phyloP scores from a whole-genome alignment of 306 rosid species.

The Macrotyloma uniflorum region DNA sequence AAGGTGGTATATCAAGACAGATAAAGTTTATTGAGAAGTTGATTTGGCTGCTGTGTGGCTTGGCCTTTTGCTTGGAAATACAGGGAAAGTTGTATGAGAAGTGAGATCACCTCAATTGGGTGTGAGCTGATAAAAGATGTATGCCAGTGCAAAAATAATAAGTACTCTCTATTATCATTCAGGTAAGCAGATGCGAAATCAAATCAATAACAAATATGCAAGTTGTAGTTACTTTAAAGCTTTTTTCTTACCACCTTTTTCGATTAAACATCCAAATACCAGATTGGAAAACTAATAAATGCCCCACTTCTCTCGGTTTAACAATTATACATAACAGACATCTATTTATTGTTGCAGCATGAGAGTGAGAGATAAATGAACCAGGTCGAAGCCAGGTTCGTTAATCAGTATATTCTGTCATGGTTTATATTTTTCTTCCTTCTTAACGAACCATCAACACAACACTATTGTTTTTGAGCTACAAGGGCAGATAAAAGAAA shows the following conservation, averaged over 20 bases:
- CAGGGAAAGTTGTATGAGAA: conserved; percentile 40
- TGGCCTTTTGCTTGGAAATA: conserved; percentile 27
- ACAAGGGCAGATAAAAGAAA: not conserved
- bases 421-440: not conserved
- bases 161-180: conserved; percentile 24
- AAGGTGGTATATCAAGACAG: too few species aligned
- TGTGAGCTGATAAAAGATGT: conserved; percentile 27
- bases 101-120: conserved; percentile 25
- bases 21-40: too few species aligned
- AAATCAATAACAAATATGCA: conserved; percentile 35
- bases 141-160: not conserved
- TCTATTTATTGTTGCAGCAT: too few species aligned
- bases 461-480: not conserved
- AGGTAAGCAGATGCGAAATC: conserved; percentile 39
- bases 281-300: not conserved
- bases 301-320: not conserved
- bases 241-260: not conserved
- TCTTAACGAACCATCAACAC: not conserved
- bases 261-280: not conserved
- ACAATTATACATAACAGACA: not conserved
- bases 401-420: not conserved
- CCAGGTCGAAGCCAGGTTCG: too few species aligned
- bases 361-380: too few species aligned
- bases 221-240: conserved; percentile 8
- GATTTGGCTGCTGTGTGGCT: too few species aligned